These are phyloP conservation scores for Trametes cubensis DNA, from an alignment of 768 basidiomycete species.

Conservation along the genomic window DNA sequence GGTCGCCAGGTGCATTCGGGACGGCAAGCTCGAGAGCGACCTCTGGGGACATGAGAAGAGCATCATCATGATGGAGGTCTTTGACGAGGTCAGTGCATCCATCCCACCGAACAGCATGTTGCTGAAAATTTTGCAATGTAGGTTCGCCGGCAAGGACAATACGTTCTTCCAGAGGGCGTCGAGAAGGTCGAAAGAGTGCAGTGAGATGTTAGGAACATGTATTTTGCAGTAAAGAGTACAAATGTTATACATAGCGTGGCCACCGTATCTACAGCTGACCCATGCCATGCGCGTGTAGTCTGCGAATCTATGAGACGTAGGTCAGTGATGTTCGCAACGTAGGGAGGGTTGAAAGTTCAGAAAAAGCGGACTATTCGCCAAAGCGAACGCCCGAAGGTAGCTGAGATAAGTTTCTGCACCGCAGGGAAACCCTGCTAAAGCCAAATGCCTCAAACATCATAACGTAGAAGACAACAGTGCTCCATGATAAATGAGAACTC, in stretches of 20 bases:
- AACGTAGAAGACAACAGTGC: conserved; percentile 1
- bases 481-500: background rate
- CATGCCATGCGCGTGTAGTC: too few relatives aligned
- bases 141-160: conserved; percentile 71
- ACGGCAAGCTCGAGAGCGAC: conserved; percentile 72
- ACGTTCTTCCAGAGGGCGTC: conserved; percentile 62
- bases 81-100: conserved; percentile 69
- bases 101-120: background rate
- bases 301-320: background rate
- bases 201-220: background rate
- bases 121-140: conserved; percentile 29
- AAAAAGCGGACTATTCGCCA: conserved; percentile 49
- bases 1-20: conserved; percentile 74
- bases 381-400: conserved; percentile 76
- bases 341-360: conserved; percentile 36
- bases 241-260: too few relatives aligned
- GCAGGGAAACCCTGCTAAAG: conserved; percentile 76
- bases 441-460: conserved; percentile 96
- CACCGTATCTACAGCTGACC: too few relatives aligned
- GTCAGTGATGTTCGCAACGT: background rate
- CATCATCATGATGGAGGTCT: conserved; percentile 77
- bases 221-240: too few relatives aligned
- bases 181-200: conserved; percentile 41
- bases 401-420: conserved; percentile 88
- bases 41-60: conserved; percentile 82